Base-by-base conservation (phyloP, 1,139 yeast genomes). In the Candida albicans region DNA sequence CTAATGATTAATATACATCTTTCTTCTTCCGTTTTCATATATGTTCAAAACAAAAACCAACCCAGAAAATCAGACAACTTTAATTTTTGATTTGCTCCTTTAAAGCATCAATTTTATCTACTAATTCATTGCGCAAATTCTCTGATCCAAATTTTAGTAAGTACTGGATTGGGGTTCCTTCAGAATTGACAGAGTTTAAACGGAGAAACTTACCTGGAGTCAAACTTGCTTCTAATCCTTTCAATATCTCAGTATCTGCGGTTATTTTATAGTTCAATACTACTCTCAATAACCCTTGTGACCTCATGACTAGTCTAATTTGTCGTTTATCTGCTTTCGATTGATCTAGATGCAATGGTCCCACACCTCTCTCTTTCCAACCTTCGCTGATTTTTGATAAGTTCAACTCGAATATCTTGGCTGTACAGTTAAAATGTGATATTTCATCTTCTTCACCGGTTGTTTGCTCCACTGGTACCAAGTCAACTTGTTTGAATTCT, bases 361-460 rank as follows among this genome's bases (percentile, higher is more conserved):
- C 99, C 33, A 86, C 75, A 13, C 99, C 99, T 56, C 96, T 79
- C 64, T 95, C 99, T 61, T 87, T 93, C 99, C 99, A 95, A 1
- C 96, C 97, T 25, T 75, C 79, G 10, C 75, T 63, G 1, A 86
- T 75, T 34, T 79, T 75, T 1, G 83, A 67, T 33, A 91, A 68
- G 52, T 86, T 82, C 52, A 89, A 68, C 41, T 84, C 88, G 59
- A 90, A 95, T 14, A 93, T 68, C 59, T 91, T 89, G 11, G 95
- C 90, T 35, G 85, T 82, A 37, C 86, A 76, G 34, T 80, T 79
- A 61, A 80, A 88, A 8, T 84, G 64, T 0, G 88, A 79, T 35
- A 71, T 71, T 61, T 95, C 99, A 44, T 81, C 75, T 61, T 93
- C 99, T 63, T 95, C 99, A 2, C 99, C 99, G 0, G 98, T 89